Conservation (phyloP, 495 filamentous ascomycete species). For the Podospora sp. region DNA sequence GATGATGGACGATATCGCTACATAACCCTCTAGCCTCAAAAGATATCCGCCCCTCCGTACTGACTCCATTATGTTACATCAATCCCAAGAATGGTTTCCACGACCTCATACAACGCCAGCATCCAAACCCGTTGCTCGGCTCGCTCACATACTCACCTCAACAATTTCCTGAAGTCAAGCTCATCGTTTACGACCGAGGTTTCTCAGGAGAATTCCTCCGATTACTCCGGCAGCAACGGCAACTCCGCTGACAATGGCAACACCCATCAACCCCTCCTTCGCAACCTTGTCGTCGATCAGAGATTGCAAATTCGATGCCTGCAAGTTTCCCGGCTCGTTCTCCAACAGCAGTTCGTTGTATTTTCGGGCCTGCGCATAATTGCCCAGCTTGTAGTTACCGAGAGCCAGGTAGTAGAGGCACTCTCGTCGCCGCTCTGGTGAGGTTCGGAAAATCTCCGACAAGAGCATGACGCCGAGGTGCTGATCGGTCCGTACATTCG, state of each 20-base stretch:
- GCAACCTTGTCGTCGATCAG: constrained; percentile 96
- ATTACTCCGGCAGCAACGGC: constrained; percentile 93
- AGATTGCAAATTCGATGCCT: constrained; percentile 78
- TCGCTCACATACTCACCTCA: neutral
- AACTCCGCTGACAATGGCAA: constrained; percentile 94
- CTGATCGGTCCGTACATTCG: constrained; percentile 76
- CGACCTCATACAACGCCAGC: neutral
- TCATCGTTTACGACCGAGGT: constrained; percentile 42
- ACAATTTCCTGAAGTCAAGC: neutral
- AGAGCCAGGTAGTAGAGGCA: constrained; percentile 97
- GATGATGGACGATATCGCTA: neutral
- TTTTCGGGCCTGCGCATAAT: constrained; percentile 88
- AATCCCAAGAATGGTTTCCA: neutral
- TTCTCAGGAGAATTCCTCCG: constrained; percentile 78
- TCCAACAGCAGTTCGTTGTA: constrained; percentile 93
- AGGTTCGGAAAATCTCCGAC: constrained; percentile 93
- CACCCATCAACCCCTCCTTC: constrained; percentile 89
- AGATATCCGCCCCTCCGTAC: neutral
- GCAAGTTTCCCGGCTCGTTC: constrained; percentile 85
- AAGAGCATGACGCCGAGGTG: constrained; percentile 93
- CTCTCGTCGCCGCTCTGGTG: constrained; percentile 89
- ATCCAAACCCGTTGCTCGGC: neutral
- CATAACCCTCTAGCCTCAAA: neutral
- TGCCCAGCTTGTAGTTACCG: constrained; percentile 96
- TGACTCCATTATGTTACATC: neutral